Conservation (phyloP, 75 land plant species). For the Selaginella tamariscina region DNA sequence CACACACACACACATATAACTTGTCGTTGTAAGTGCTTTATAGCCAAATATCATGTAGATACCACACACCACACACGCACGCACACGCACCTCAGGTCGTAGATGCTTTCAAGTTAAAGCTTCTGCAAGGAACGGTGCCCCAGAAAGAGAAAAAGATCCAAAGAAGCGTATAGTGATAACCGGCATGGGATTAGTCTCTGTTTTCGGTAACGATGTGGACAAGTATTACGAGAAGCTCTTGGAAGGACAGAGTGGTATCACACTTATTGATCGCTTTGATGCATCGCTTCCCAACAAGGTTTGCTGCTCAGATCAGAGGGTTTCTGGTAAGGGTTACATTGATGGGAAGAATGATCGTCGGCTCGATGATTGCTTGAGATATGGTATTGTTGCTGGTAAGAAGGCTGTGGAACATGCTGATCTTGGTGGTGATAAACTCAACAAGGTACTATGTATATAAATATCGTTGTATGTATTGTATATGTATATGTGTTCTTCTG, state of each 20-base stretch:
- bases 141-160: slow-evolving; percentile 34
- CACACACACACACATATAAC: no score
- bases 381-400: slow-evolving; percentile 37
- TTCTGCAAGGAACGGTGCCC: slow-evolving; percentile 24
- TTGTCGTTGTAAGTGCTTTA: no score
- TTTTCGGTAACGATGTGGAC: slow-evolving; percentile 43
- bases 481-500: no score
- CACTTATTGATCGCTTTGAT: slow-evolving; percentile 44
- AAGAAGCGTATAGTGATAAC: slow-evolving; percentile 47
- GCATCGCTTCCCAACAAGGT: slow-evolving; percentile 27
- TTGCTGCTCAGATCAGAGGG: slow-evolving; percentile 28
- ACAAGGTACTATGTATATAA: slow-evolving; percentile 20
- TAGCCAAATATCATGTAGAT: no score
- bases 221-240: slow-evolving; percentile 46
- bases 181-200: slow-evolving; percentile 52
- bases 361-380: slow-evolving; percentile 42
- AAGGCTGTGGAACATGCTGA: slow-evolving; percentile 37
- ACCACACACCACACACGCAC: no score
- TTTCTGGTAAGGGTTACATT: slow-evolving; percentile 36
- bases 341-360: slow-evolving; percentile 45
- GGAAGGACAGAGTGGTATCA: slow-evolving; percentile 46
- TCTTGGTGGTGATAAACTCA: slow-evolving; percentile 27
- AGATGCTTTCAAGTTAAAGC: no score
- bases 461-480: no score
- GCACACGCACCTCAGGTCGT: no score